Evolutionary conservation across 768 basidiomycete genomes (phyloP).

Genomic region (Coprinopsis cinerea): DNA sequence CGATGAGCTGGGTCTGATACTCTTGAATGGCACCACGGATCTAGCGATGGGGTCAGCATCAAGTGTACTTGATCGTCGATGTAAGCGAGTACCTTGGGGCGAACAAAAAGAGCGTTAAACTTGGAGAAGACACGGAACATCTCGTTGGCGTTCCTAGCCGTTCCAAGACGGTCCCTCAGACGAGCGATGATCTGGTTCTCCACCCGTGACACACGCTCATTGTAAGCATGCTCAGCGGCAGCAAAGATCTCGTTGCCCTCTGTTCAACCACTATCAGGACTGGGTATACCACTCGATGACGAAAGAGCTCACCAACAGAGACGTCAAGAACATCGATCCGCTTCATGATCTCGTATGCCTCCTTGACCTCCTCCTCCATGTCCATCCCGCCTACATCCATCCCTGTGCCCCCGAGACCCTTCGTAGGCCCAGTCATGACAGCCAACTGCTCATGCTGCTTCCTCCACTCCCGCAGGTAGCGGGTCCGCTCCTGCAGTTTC

Average conservation of each 20-base stretch:
- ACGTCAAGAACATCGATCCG: constrained; percentile 95
- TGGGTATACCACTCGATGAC: neutral
- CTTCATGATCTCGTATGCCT: constrained; percentile 96
- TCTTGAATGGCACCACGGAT: constrained; percentile 98
- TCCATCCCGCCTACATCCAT: constrained; percentile 86
- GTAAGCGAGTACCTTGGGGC: constrained; percentile 12
- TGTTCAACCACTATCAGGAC: constrained; percentile 20
- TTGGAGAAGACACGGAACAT: constrained; percentile 99
- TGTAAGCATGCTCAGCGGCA: constrained; percentile 94
- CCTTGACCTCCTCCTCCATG: constrained; percentile 96
- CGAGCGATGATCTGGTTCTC: constrained; percentile 98
- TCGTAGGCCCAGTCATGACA: constrained; percentile 94
- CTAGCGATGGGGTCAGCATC: constrained; percentile 28
- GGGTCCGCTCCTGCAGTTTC: constrained; percentile 81
- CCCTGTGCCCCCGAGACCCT: constrained; percentile 68
- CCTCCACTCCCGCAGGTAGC: constrained; percentile 87
- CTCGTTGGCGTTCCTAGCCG: constrained; percentile 95
- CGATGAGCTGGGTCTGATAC: constrained; percentile 97
- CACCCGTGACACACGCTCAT: constrained; percentile 93
- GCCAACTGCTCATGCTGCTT: constrained; percentile 97
- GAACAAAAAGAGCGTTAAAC: constrained; percentile 73
- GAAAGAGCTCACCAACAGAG: constrained; percentile 54
- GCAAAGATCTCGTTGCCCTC: constrained; percentile 99
- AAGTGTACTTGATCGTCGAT: neutral
- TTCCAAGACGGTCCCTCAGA: constrained; percentile 85